phyloP scores from a whole-genome alignment of 2,329 filamentous ascomycete genomes.

The Periglandula ipomoeae region DNA sequence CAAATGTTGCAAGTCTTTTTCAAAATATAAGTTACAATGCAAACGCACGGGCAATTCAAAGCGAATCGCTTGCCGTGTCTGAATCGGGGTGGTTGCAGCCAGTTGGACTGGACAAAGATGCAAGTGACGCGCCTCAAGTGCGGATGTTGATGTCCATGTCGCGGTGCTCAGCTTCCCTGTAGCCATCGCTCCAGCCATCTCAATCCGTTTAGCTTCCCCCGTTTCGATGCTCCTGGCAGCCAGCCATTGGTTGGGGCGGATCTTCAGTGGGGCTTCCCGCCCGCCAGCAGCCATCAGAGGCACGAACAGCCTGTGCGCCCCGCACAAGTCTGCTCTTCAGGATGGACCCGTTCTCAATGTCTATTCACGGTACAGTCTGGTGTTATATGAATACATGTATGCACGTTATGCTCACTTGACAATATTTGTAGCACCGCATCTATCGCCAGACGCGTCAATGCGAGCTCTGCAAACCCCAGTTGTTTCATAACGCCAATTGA shows the following conservation, averaged over 20 bases:
- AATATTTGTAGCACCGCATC: too few species aligned
- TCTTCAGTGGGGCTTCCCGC: background rate
- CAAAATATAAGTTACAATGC: too few species aligned
- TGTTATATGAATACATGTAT: too few species aligned
- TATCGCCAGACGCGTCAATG: too few species aligned
- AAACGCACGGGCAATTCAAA: too few species aligned
- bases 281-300: background rate
- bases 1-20: background rate
- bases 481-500: too few species aligned
- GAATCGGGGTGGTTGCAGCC: background rate
- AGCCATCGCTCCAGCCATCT: conserved; percentile 1
- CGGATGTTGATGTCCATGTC: conserved; percentile 1
- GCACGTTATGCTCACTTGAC: too few species aligned
- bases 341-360: too few species aligned
- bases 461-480: too few species aligned
- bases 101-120: background rate
- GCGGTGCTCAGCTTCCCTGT: too few species aligned
- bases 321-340: too few species aligned
- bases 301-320: background rate
- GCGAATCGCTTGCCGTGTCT: background rate
- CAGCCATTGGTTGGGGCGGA: background rate
- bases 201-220: background rate
- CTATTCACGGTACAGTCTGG: too few species aligned
- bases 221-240: background rate
- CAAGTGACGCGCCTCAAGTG: background rate